Base-by-base conservation (phyloP, 768 basidiomycete genomes). In the Cystobasidium ongulense region DNA sequence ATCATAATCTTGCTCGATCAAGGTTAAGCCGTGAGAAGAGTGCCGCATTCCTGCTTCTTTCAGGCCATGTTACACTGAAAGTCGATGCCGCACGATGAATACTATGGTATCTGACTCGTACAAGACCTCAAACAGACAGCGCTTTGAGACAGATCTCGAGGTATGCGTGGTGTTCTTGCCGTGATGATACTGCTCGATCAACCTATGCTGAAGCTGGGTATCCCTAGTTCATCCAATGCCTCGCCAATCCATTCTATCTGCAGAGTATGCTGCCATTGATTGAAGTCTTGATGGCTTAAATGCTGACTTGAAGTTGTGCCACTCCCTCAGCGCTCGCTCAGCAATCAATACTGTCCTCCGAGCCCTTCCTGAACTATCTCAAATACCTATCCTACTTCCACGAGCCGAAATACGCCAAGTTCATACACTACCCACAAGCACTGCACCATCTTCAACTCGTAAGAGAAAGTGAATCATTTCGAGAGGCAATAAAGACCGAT, bases 61-160 rank as follows among this genome's bases (percentile, higher is more conserved):
- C n/a, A 8, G 36, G 36, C 8, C 63, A 64, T 13, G 63, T 18
- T 25, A 36, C 35, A 27, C 35, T 64, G 13, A 17, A 18, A 18
- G n/a, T n/a, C 43, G n/a, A 46, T 46, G 43, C 43, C 13, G n/a
- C 27, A 29, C 29, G 25, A 27, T 59, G 57, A 27, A 17, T 27
- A 36, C 8, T 33, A n/a, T n/a, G 43, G 46, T 53, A 1, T 23
- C 39, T 7, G 72, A 73, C 18, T n/a, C 33, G n/a, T 50, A 50
- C 64, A 74, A 67, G 39, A 72, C 59, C 0, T 63, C 75, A 21
- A 76, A 78, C 66, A 46, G 74, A 13, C 63, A 59, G 13, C 72
- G 77, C n/a, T 76, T 78, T 71, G 77, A 78, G 63, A 78, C 77
- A 25, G 77, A 78, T 25, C 72, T 78, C 38, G 77, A 78, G 74